Evolutionary conservation across 768 basidiomycete species (phyloP).

Genomic region (Amyloporia xantha): DNA sequence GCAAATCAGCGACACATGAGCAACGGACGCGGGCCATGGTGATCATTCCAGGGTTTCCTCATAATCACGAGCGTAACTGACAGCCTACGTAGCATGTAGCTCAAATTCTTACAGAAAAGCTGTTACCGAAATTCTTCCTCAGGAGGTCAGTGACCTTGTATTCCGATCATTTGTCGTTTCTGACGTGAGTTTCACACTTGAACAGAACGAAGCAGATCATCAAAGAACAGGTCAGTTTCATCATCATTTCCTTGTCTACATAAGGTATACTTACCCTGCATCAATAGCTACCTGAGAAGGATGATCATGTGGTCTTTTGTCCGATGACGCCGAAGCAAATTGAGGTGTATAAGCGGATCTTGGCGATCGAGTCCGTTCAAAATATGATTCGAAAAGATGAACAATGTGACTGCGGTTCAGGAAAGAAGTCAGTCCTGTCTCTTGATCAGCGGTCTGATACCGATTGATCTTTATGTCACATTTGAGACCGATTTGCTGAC

Average conservation of each 20-base stretch:
- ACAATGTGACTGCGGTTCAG: conserved; percentile 63
- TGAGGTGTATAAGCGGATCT: conserved; percentile 63
- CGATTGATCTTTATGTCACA: not conserved
- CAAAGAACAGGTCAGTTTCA: conserved; percentile 46
- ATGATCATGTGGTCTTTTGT: conserved; percentile 90
- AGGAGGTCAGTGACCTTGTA: too few relatives aligned
- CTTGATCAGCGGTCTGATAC: too few relatives aligned
- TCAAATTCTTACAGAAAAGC: conserved; percentile 48
- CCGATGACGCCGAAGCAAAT: conserved; percentile 72
- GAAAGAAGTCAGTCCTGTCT: conserved; percentile 34
- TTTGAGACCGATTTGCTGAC: not conserved
- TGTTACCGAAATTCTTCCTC: conserved; percentile 80
- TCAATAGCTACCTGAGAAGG: conserved; percentile 74
- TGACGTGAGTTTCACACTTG: conserved; percentile 1
- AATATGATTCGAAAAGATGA: conserved; percentile 69
- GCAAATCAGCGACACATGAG: conserved; percentile 53
- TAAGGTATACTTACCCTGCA: not conserved
- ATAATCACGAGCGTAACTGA: not conserved
- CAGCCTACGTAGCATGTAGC: conserved; percentile 47
- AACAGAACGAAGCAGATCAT: conserved; percentile 72
- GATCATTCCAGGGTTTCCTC: conserved; percentile 10
- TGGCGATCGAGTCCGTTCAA: conserved; percentile 59
- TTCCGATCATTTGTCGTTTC: not conserved
- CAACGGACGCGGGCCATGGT: conserved; percentile 51
- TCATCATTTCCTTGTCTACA: not conserved